A percentile compares a stretch with the other conserved stretches of the same genome.
phyloP scores from a whole-genome alignment of 2,329 filamentous ascomycete genomes.

The Stachybotrys chlorohalonatus region DNA sequence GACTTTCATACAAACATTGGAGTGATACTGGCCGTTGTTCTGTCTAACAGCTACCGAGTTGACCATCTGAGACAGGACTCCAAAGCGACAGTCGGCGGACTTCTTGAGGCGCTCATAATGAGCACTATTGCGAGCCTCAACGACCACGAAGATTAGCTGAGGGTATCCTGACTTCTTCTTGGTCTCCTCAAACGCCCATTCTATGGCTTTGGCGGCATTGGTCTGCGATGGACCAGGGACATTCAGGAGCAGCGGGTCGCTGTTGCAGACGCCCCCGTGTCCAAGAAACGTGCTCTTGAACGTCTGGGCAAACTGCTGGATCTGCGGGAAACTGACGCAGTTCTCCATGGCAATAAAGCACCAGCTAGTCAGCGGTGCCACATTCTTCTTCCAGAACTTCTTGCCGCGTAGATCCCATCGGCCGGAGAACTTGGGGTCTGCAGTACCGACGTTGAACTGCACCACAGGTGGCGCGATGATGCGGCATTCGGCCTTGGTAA shows the following conservation, averaged over 20 bases:
- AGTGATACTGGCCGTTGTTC: constrained; percentile 73
- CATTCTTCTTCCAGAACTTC: constrained; percentile 60
- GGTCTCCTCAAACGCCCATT: constrained; percentile 37
- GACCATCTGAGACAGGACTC: constrained; percentile 78
- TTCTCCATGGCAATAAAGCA: constrained; percentile 58
- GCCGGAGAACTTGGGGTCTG: constrained; percentile 57
- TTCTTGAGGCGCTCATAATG: constrained; percentile 85
- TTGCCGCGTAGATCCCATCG: constrained; percentile 84
- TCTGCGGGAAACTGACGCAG: constrained; percentile 31
- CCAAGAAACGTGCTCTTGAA: constrained; percentile 37
- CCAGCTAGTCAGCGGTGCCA: constrained; percentile 59
- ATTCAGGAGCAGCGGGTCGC: constrained; percentile 23
- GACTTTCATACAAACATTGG: constrained; percentile 93
- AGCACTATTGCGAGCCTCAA: constrained; percentile 60
- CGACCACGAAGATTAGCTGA: constrained; percentile 71
- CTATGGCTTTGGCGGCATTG: constrained; percentile 42
- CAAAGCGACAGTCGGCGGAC: constrained; percentile 74
- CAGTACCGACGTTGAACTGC: constrained; percentile 49
- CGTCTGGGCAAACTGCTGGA: constrained; percentile 22
- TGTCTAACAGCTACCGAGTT: constrained; percentile 60
- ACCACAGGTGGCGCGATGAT: constrained; percentile 65
- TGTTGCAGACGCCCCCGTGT: constrained; percentile 38
- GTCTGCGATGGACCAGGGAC: constrained; percentile 22
- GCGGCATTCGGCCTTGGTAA: constrained; percentile 60
- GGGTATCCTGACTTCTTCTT: constrained; percentile 46